Evolutionary conservation across 2,329 filamentous ascomycete species (phyloP).

Genomic region (Neophaeococcomyces aloes): DNA sequence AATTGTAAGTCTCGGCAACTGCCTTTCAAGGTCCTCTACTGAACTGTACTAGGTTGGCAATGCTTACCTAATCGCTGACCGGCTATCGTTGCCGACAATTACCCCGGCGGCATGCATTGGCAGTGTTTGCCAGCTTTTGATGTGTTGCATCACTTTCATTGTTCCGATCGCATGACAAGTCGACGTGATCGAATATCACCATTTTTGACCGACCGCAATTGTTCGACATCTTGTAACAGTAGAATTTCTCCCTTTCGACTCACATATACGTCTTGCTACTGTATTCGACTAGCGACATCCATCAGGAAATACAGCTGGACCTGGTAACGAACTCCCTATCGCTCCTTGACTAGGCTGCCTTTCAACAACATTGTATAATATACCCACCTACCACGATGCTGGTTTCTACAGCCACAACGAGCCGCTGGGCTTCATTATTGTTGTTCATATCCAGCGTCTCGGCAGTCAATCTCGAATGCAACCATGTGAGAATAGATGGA

Average conservation of each 20-base stretch:
- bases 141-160: no score
- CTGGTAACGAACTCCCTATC: no score
- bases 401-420: not conserved
- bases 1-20: no score
- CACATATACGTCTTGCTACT: no score
- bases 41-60: no score
- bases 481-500: slow-evolving; percentile 26
- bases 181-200: slow-evolving; percentile 5
- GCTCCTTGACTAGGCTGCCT: not conserved
- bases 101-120: no score
- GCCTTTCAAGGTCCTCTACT: no score
- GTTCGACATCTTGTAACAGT: not conserved
- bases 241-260: not conserved
- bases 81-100: no score
- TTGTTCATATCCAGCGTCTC: slow-evolving; percentile 23
- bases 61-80: no score
- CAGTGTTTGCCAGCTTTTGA: no score
- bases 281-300: no score
- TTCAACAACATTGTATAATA: not conserved
- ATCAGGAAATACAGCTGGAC: no score
- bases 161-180: not conserved
- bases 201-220: not conserved
- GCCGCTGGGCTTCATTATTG: slow-evolving; percentile 20
- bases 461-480: slow-evolving; percentile 30
- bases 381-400: not conserved